Base-by-base conservation (phyloP, 1,139 yeast genomes). In the Geotrichum phurueaensis region DNA sequence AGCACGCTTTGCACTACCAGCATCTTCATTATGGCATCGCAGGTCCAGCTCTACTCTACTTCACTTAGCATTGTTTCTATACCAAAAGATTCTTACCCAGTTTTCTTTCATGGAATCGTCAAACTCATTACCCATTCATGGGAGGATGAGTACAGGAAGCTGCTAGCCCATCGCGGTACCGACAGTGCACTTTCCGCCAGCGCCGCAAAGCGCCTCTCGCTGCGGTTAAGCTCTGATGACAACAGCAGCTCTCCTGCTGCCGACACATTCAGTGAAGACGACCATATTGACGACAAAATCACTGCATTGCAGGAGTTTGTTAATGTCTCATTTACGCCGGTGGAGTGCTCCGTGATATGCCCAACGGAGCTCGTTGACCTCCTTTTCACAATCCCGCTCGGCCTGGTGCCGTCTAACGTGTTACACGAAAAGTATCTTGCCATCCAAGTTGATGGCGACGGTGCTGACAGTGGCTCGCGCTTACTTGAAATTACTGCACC, bases 401-500 rank as follows among this genome's bases (percentile, higher is more conserved):
- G 59, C 45, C 60, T 65, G 22, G 45, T 63, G 33, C 57, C 51
- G 22, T 12, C 61, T 10, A 53, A 79, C 60, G 67, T 84, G n/a
- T 66, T 84, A 10, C 74, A 76, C 0, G 80, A 80, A 36, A 74
- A 75, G 27, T 86, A 81, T 67, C 73, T 84, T 48, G 81, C 81
- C 33, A 73, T 86, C 43, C 87, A 84, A 64, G 81, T 86, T 2
- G 86, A 84, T 64, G 81, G 84, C 59, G 88, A 84, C 63, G 87
- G 89, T 0, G 76, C 78, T 22, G 80, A 78, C 65, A 84, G 79
- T 61, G 84, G 84, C 48, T 75, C 80, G 50, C 74, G 85, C 52
- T 84, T 86, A 10, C 70, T 86, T 58, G 83, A 82, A 62, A 73
- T 86, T 36, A 84, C 88, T 0, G 78, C 79, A 57, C 91, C 91